Evolutionary conservation across 768 basidiomycete species (phyloP).

Genomic region (Termitomyces sp.): DNA sequence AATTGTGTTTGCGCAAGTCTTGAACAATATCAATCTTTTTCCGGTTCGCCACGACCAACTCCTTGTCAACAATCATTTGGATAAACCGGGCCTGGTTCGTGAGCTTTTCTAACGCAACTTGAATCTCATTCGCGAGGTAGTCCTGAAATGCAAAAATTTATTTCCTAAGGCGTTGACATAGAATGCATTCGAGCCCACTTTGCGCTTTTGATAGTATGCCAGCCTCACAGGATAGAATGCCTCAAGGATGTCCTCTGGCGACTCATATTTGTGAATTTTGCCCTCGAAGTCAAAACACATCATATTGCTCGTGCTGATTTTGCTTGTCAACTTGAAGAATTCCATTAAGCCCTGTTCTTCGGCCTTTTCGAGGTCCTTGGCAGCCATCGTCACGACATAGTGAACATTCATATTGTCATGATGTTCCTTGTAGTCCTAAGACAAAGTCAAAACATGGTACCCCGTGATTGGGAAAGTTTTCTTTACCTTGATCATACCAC

Average conservation of each 20-base stretch:
- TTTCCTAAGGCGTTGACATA: not conserved
- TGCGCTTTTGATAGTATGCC: conserved; percentile 92
- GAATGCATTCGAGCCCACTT: conserved; percentile 46
- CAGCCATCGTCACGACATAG: conserved; percentile 77
- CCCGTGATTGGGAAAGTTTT: not conserved
- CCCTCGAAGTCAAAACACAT: conserved; percentile 96
- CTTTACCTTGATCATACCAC: conserved; percentile 69
- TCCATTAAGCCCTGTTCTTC: conserved; percentile 87
- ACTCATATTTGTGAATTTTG: conserved; percentile 90
- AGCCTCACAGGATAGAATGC: conserved; percentile 90
- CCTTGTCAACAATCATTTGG: conserved; percentile 87
- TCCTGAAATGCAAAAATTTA: conserved; percentile 46
- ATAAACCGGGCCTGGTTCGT: conserved; percentile 96
- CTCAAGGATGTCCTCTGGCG: conserved; percentile 86
- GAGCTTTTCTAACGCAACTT: conserved; percentile 74
- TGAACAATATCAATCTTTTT: conserved; percentile 82
- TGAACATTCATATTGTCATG: conserved; percentile 91
- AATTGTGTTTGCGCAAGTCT: conserved; percentile 79
- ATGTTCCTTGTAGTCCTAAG: conserved; percentile 94
- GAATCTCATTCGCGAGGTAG: conserved; percentile 76
- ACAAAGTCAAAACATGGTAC: not conserved
- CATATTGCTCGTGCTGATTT: conserved; percentile 93
- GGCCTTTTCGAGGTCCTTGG: conserved; percentile 79
- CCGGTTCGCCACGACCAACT: conserved; percentile 79
- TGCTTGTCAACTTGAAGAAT: conserved; percentile 83